phyloP scores from a whole-genome alignment of 2,329 filamentous ascomycete genomes.

The Fusarium begoniae region DNA sequence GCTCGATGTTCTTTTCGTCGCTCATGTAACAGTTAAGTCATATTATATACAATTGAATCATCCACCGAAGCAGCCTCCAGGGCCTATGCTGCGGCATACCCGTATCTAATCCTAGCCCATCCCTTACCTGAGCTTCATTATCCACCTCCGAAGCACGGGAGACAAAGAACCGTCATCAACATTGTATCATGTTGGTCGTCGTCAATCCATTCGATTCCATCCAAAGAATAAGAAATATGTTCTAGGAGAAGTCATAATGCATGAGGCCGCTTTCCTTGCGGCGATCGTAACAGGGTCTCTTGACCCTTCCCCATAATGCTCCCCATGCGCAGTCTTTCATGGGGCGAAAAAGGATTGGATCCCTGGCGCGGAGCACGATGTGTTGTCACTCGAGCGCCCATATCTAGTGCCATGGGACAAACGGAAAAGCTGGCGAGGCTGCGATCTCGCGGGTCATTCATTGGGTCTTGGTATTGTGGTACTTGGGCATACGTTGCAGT shows the following conservation, averaged over 20 bases:
- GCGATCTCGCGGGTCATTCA: conserved; percentile 15
- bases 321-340: neutral
- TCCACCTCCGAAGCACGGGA: conserved; percentile 1
- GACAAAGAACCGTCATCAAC: conserved; percentile 21
- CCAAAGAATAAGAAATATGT: conserved; percentile 6
- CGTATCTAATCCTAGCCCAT: neutral
- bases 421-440: conserved; percentile 13
- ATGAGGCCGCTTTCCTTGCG: conserved; percentile 20
- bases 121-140: neutral
- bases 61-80: conserved; percentile 25
- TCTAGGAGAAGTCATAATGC: conserved; percentile 27
- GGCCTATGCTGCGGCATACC: conserved; percentile 16
- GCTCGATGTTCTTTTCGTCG: neutral
- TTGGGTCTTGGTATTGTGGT: conserved; percentile 26
- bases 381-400: neutral
- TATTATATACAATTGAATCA: conserved; percentile 28
- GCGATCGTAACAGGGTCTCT: conserved; percentile 7
- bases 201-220: conserved; percentile 12
- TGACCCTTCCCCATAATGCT: neutral
- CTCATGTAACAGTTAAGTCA: conserved; percentile 10
- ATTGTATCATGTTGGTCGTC: conserved; percentile 28
- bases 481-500: conserved; percentile 14
- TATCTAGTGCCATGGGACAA: conserved; percentile 13
- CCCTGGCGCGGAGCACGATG: conserved; percentile 2
- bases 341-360: neutral